Evolutionary conservation across 805 yeast genomes (phyloP), one percentile per base, ranked within the genome.

Genomic region (Ogataea trehalophila): DNA sequence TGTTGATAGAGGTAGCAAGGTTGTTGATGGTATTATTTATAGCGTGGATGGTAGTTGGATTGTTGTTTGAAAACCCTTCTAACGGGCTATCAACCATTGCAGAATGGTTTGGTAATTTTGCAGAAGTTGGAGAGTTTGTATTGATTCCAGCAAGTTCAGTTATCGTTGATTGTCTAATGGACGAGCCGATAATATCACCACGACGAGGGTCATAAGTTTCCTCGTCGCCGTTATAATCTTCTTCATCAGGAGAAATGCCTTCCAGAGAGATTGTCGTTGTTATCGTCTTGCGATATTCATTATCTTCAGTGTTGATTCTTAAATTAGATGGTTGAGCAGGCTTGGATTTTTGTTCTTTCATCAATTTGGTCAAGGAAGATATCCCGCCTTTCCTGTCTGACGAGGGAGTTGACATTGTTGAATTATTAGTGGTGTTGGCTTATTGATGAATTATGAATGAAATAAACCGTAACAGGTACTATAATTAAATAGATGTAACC

Each of bases 231-330:
- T 45, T 45, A 29, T 37, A 63, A 15, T 47, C 51, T 2, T 52
- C 60, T 4, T 59, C 63, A 16, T 59, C 64, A 1, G 68, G 65
- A 5, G 70, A 63, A 1, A 62, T 61, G 1, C 66, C 71, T 44
- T 65, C 68, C 14, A 66, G 51, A 11, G 69, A 62, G 3, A 66
- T 59, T 2, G 71, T 65, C 6, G 70, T 65, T 7, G 68, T 63
- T 34, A 67, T 62, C 9, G 64, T 58, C 22, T 54, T 58, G 37
- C 52, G 60, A 41, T 61, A 57, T n/a, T 50, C 56, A 41, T 49
- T 46, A 4, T 53, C 51, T 11, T 49, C 54, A 13, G 57, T 42
- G 41, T 52, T 54, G 22, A 55, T 41, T 15, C 58, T 52, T 18
- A 55, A 47, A n/a, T 46, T 53, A 7, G 59, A 48, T 5, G 59